phyloP scores from a whole-genome alignment of 352 stramenopile genomes.

The Pythium myriotylum region DNA sequence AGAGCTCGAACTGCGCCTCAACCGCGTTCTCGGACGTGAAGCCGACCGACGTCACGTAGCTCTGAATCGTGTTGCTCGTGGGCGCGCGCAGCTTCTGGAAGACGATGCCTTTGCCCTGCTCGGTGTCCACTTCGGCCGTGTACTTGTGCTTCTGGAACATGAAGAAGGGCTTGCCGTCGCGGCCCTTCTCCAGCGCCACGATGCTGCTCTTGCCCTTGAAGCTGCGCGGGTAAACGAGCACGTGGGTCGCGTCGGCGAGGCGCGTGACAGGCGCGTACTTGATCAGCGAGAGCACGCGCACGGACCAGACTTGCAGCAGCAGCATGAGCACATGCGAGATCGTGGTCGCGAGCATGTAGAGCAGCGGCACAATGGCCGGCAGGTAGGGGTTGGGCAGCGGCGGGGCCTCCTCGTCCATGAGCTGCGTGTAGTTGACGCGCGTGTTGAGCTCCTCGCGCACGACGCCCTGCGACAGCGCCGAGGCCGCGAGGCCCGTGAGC shows the following conservation, averaged over 20 bases:
- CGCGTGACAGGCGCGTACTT: conserved; percentile 80
- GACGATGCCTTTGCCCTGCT: conserved; percentile 65
- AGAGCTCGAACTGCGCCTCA: conserved; percentile 56
- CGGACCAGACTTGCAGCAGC: conserved; percentile 89
- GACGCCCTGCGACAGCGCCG: conserved; percentile 69
- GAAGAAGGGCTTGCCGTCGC: conserved; percentile 64
- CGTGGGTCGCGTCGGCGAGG: conserved; percentile 67
- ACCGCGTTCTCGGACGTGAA: conserved; percentile 48
- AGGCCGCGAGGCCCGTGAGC: conserved; percentile 59
- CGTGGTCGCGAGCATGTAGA: conserved; percentile 82
- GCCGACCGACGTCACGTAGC: conserved; percentile 59
- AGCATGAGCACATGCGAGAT: conserved; percentile 87
- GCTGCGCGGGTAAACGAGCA: conserved; percentile 82
- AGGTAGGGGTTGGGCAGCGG: conserved; percentile 91
- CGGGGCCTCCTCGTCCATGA: conserved; percentile 61
- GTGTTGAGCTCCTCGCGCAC: conserved; percentile 52
- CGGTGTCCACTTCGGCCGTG: conserved; percentile 54
- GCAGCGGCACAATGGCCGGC: conserved; percentile 85
- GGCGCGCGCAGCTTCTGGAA: conserved; percentile 83
- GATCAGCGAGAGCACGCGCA: conserved; percentile 78
- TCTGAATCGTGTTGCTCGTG: conserved; percentile 59
- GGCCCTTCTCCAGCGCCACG: conserved; percentile 60
- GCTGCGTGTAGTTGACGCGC: conserved; percentile 61
- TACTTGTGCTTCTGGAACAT: conserved; percentile 92
- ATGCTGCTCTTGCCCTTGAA: conserved; percentile 90